phyloP scores from a whole-genome alignment of 163 green algal species.

The Trebouxiophyceae sp. region DNA sequence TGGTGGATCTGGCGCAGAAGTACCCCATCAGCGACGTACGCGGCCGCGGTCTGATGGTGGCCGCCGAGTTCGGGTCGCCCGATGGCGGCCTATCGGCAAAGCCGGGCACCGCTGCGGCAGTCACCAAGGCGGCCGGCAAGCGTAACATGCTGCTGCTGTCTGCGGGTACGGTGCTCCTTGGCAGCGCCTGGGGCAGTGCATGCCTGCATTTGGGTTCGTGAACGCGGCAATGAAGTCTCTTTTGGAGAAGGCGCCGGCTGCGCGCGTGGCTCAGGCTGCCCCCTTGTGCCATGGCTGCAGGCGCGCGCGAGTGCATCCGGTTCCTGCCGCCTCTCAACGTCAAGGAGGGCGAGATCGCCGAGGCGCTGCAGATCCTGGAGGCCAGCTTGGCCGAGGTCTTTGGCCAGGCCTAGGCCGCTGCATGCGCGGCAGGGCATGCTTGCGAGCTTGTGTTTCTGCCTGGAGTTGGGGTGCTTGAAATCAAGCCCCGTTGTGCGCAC shows the following conservation, averaged over 20 bases:
- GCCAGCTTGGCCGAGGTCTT: conserved; percentile 35
- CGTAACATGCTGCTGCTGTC: conserved; percentile 66
- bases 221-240: neutral
- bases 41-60: conserved; percentile 76
- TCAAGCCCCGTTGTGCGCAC: too few relatives aligned
- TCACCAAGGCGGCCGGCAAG: conserved; percentile 46
- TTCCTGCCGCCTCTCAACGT: conserved; percentile 80
- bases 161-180: conserved; percentile 31
- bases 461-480: too few relatives aligned
- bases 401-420: conserved; percentile 4
- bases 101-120: conserved; percentile 15
- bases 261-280: too few relatives aligned
- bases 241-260: neutral
- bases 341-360: conserved; percentile 44
- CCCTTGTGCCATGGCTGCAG: too few relatives aligned
- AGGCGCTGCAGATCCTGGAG: conserved; percentile 41
- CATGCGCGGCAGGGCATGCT: too few relatives aligned
- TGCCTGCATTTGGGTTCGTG: too few relatives aligned
- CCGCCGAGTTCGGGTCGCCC: conserved; percentile 57
- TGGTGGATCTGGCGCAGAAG: conserved; percentile 29
- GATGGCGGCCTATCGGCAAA: conserved; percentile 19
- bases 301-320: conserved; percentile 63
- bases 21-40: conserved; percentile 70
- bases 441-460: too few relatives aligned
- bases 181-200: too few relatives aligned